Conservation (phyloP, 2,329 filamentous ascomycete species). For the Domatiomyces catenatus region DNA sequence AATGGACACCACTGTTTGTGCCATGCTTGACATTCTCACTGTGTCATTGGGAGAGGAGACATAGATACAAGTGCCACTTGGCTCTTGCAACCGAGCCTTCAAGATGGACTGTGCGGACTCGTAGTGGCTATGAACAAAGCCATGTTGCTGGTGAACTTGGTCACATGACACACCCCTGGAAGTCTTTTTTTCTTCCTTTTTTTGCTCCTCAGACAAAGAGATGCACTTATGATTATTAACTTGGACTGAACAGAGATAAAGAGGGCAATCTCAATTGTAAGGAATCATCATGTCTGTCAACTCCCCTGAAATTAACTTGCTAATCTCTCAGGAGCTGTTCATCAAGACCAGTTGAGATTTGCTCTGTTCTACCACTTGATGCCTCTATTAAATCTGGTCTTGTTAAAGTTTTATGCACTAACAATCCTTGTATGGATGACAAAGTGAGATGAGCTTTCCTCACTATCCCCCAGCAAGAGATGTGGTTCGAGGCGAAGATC, state of each 20-base stretch:
- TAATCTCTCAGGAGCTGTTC: neutral
- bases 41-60: neutral
- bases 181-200: neutral
- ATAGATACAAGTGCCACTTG: neutral
- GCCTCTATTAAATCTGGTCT: neutral
- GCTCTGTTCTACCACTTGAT: neutral
- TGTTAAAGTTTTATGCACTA: neutral
- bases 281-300: no score
- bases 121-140: neutral
- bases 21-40: neutral
- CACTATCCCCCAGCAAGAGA: neutral
- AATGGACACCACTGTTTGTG: constrained; percentile 11
- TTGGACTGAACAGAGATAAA: no score
- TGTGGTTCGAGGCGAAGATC: neutral
- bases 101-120: neutral
- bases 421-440: neutral
- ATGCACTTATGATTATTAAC: no score
- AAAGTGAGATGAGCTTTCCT: neutral
- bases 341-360: neutral
- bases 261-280: no score
- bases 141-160: neutral
- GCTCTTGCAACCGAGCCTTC: neutral
- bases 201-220: no score
- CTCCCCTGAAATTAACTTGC: neutral
- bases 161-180: neutral